Evolutionary conservation across 2,329 filamentous ascomycete genomes (phyloP), one percentile per base, ranked within the genome.

Genomic region (Venturiaceae sp.): DNA sequence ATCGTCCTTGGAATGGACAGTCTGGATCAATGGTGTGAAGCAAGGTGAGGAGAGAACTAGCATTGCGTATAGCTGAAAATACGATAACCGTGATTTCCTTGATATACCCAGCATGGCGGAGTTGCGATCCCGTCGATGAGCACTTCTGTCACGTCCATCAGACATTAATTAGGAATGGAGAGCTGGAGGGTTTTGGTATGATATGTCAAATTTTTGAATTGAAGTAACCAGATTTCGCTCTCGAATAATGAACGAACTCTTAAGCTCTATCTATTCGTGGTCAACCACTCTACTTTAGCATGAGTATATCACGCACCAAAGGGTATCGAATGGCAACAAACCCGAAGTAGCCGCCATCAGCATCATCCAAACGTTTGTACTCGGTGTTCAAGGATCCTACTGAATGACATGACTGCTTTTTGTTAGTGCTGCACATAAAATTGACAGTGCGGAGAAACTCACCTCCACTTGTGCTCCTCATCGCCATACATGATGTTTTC

Each of bases 401-500:
- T 50, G 44, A 16, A 50, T 50, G 21, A 50, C 44, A 30, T 50
- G 23, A 50, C 44, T 50, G 44, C 13, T 28, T 5, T 13, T 2
- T n/a, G 44, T 50, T 50, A 50, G 44, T n/a, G 8, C 19, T 5
- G 41, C 14, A n/a, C 30, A 14, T 13, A 4, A 26, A n/a, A 30
- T 5, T 2, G 26, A 36, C 36, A 39, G 36, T 9, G 44, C 14
- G 16, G 23, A 47, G 8, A 36, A 36, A 23, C 55, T 57, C n/a
- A 57, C 55, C 92, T 96, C 94, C 94, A 99, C 64, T 86, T 81
- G 72, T 96, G 90, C 71, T 90, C 83, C 74, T 92, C 88, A 63
- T 96, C 92, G 63, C 94, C 94, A 71, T 97, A 96, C 77, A 97
- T 92, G 65, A 95, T 92, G 30, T 78, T 86, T 77, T 95, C 92